Percentiles rank a stretch among this genome's conserved stretches.
phyloP scores from a whole-genome alignment of 371 early-diverging fungal genomes.

The Zopfochytrium polystomum region DNA sequence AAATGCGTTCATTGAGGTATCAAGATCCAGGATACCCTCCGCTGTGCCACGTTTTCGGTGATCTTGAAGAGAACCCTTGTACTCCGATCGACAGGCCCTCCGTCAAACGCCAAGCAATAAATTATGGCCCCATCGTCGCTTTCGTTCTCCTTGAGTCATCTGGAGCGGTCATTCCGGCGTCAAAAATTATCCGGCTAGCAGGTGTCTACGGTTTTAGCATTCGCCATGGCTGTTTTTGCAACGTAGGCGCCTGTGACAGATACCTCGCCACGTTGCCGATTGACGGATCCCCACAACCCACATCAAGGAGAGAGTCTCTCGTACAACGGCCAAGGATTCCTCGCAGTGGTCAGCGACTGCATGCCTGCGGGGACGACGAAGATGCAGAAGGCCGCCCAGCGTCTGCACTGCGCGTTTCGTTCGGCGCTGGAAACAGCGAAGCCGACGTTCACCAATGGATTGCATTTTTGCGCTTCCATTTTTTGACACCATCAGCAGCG shows the following conservation, averaged over 20 bases:
- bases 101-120: too few relatives aligned
- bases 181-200: slow-evolving; percentile 59
- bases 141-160: slow-evolving; percentile 58
- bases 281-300: too few relatives aligned
- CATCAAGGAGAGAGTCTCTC: slow-evolving; percentile 38
- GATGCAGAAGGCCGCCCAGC: slow-evolving; percentile 61
- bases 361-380: slow-evolving; percentile 65
- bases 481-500: too few relatives aligned
- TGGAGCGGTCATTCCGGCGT: slow-evolving; percentile 53
- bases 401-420: slow-evolving; percentile 66
- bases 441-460: slow-evolving; percentile 54
- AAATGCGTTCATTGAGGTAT: slow-evolving; percentile 52
- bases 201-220: slow-evolving; percentile 59
- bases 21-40: slow-evolving; percentile 41
- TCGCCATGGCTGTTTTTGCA: slow-evolving; percentile 70
- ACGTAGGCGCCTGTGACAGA: slow-evolving; percentile 67
- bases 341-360: slow-evolving; percentile 46
- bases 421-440: slow-evolving; percentile 60
- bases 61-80: background rate
- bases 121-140: slow-evolving; percentile 62
- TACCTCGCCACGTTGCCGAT: too few relatives aligned
- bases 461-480: slow-evolving; percentile 53
- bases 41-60: slow-evolving; percentile 47
- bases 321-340: slow-evolving; percentile 14
- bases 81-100: too few relatives aligned